A percentile compares a stretch with the other conserved stretches of the same genome.
phyloP scores from a whole-genome alignment of 257 asterid genomes.

The Jacaranda mimosifolia region DNA sequence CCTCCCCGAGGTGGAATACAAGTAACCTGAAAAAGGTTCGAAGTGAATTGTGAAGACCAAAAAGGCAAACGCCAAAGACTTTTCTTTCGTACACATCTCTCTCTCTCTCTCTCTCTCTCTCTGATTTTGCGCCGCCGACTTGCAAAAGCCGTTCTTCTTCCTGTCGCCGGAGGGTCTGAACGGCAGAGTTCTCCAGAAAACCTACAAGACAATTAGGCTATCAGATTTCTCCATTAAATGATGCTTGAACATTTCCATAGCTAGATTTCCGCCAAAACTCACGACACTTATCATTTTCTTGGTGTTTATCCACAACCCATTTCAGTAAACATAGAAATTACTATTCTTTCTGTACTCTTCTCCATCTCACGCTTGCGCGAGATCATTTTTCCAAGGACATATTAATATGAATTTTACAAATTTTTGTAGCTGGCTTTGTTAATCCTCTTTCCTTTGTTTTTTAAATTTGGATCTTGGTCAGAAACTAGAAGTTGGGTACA shows the following conservation, averaged over 20 bases:
- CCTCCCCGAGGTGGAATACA: too few species aligned
- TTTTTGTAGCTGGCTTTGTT: too few species aligned
- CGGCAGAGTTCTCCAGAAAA: constrained; percentile 22
- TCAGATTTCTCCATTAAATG: constrained; percentile 15
- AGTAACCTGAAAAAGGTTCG: not conserved
- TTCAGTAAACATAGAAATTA: constrained; percentile 26
- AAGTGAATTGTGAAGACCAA: constrained; percentile 37
- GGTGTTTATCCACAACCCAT: constrained; percentile 36
- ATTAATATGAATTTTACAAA: too few species aligned
- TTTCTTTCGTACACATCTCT: constrained; percentile 18
- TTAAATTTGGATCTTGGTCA: constrained; percentile 22
- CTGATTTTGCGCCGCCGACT: constrained; percentile 36
- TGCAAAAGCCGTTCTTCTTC: constrained; percentile 14
- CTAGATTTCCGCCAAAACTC: constrained; percentile 34
- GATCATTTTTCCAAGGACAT: not conserved
- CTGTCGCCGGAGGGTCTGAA: constrained; percentile 12
- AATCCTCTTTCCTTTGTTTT: not conserved
- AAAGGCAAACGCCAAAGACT: constrained; percentile 45
- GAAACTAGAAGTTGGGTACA: constrained; percentile 30
- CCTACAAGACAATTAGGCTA: not conserved
- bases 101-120: constrained; percentile 38
- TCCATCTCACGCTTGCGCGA: constrained; percentile 23
- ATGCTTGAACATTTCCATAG: constrained; percentile 4
- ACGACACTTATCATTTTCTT: constrained; percentile 16
- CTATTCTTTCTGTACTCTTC: not conserved